Base-by-base conservation (phyloP, 2,329 filamentous ascomycete species). In the Beauveria sp. region DNA sequence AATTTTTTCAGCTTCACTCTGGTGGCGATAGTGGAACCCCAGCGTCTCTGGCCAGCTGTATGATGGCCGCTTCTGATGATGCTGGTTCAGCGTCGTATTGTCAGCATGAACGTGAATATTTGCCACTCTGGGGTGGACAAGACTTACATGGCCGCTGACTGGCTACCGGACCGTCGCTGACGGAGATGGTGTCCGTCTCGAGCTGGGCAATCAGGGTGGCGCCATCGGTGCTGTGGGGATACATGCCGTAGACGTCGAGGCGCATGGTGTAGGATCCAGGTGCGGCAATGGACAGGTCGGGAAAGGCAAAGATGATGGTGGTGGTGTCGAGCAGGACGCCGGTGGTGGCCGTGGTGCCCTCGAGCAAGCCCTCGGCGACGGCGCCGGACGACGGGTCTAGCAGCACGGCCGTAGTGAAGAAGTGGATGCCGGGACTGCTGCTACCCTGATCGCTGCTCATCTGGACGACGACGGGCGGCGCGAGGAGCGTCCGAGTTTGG, bases 371-470 rank as follows among this genome's bases (percentile, higher is more conserved):
- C 0, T 68, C 67, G 5, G 70, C 58, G 2, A 69, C 63, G 2
- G 40, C 43, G 5, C 67, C 66, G 1, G 64, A 22, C 1, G 40
- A 20, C 2, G 45, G 45, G 40, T 66, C 65, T 0, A 73, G 26
- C 1, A 74, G 63, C 1, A 66, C 31, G 3, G 65, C 67, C 60
- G 67, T 72, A 49, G 69, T 69, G 52, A 73, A 72, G 60, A 69
- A 69, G 40, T 68, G 62, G 22, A 56, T 58, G 2, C 50, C 48
- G 4, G 66, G 12, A 5, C 66, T 12, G 1, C 57, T 40, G 6
- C 65, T 12, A 1, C 54, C 31, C 10, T 61, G 42, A 28, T 40
- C 60, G 14, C 62, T 60, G 5, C 52, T 52, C 1, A 71, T 54
- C 46, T 66, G 52, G 26, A 63, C 68, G 20, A 70, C 43, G 14